These are phyloP conservation scores for Turnera subulata DNA, from an alignment of 345 rosid genomes.

Conservation along the genomic window DNA sequence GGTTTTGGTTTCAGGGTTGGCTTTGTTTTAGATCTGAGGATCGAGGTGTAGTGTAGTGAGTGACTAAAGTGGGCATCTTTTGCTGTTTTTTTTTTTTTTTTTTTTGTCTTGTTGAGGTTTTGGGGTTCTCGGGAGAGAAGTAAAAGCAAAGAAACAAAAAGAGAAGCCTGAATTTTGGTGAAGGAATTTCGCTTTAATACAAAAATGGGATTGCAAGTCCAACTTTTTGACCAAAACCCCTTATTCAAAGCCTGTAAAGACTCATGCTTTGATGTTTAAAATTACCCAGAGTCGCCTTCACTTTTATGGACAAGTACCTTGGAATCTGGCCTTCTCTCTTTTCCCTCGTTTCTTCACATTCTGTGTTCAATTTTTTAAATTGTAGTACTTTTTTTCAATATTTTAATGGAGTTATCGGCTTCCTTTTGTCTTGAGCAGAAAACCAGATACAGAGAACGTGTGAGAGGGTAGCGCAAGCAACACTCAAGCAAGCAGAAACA, in stretches of 20 bases:
- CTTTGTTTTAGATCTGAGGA: conserved; percentile 18
- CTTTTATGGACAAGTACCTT: conserved; percentile 50
- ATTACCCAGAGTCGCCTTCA: conserved; percentile 29
- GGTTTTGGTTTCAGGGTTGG: neutral
- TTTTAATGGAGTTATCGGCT: conserved; percentile 7
- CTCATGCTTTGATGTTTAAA: conserved; percentile 34
- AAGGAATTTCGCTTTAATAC: neutral
- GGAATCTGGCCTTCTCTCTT: conserved; percentile 39
- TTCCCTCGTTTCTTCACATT: conserved; percentile 33
- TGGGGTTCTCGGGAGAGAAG: conserved; percentile 16
- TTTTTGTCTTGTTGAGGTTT: neutral
- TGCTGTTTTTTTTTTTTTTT: neutral
- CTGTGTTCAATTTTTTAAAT: conserved; percentile 20
- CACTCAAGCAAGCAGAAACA: conserved; percentile 35
- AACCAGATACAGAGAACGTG: conserved; percentile 3
- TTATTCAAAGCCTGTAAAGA: conserved; percentile 35
- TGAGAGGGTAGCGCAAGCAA: neutral
- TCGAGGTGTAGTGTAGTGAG: neutral
- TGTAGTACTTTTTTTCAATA: conserved; percentile 12
- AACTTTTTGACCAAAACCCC: conserved; percentile 32
- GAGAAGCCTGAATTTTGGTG: conserved; percentile 25
- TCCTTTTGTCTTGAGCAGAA: conserved; percentile 18
- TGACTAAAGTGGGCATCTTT: neutral
- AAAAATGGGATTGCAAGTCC: conserved; percentile 12
- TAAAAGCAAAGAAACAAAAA: conserved; percentile 32